phyloP scores from a whole-genome alignment of 306 rosid species.

The Pyrus bretschneideri region DNA sequence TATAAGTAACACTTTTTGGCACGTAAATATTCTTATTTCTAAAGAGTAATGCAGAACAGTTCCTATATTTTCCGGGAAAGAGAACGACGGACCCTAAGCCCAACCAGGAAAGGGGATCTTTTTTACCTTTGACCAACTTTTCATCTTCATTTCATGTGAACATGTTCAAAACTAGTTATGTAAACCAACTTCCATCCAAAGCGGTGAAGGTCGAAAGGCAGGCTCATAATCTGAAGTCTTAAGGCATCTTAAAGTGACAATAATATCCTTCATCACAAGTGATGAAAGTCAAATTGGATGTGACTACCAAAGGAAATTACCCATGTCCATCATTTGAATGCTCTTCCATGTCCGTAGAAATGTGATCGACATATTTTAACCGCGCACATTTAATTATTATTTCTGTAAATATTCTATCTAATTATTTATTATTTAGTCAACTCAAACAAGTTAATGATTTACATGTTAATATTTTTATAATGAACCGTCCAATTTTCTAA shows the following conservation, averaged over 20 bases:
- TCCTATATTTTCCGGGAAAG: slow-evolving; percentile 6
- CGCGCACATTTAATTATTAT: background rate
- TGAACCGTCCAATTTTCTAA: too few species aligned
- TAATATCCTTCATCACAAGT: background rate
- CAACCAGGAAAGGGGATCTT: background rate
- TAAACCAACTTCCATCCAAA: background rate
- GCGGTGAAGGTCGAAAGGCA: background rate
- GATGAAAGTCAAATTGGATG: background rate
- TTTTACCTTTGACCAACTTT: background rate
- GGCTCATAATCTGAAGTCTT: background rate
- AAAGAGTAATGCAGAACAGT: background rate
- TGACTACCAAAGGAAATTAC: background rate
- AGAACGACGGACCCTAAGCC: background rate
- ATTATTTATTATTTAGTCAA: background rate
- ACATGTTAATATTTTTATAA: too few species aligned
- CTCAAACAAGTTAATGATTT: too few species aligned
- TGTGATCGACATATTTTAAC: background rate
- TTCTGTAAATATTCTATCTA: background rate
- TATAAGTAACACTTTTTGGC: background rate
- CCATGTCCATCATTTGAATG: background rate
- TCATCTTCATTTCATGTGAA: background rate
- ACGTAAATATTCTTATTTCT: background rate
- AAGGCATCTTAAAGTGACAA: background rate
- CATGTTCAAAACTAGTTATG: background rate
- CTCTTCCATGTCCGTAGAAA: background rate